phyloP scores from a whole-genome alignment of 768 basidiomycete species.

The Phlegmacium glaucopus region DNA sequence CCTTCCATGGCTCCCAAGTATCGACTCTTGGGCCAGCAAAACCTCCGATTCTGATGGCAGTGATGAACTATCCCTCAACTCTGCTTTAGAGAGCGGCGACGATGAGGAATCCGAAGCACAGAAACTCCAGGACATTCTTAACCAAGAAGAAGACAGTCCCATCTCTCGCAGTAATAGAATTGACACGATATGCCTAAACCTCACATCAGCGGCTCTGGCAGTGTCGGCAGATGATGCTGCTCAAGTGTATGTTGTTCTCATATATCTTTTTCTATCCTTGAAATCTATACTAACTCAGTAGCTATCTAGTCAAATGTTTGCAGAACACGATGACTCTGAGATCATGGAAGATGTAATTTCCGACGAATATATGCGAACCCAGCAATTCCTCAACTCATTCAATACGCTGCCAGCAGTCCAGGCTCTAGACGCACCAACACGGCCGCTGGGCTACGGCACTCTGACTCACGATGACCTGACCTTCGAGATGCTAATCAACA shows the following conservation, averaged over 20 bases:
- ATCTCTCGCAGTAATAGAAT: background rate
- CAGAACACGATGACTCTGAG: background rate
- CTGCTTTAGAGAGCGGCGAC: background rate
- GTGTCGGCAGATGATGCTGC: slow-evolving; percentile 1
- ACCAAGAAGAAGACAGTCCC: slow-evolving; percentile 1
- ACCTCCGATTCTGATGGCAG: background rate
- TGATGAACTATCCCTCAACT: background rate
- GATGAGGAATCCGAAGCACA: background rate
- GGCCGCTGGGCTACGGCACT: background rate
- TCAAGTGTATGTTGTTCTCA: slow-evolving; percentile 1
- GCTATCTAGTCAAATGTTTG: background rate
- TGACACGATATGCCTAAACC: background rate
- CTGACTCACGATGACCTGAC: slow-evolving; percentile 1
- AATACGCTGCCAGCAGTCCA: background rate
- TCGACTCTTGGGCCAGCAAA: background rate
- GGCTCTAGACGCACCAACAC: background rate
- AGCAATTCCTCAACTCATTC: background rate
- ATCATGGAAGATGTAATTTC: slow-evolving; percentile 1
- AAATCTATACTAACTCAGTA: background rate
- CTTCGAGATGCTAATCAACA: slow-evolving; percentile 3
- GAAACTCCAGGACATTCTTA: background rate
- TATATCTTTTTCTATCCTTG: background rate
- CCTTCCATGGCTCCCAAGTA: background rate
- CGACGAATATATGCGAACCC: slow-evolving; percentile 2
- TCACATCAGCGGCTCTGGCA: slow-evolving; percentile 5